phyloP scores from a whole-genome alignment of 2,329 filamentous ascomycete genomes.

The Neonectria hederae region DNA sequence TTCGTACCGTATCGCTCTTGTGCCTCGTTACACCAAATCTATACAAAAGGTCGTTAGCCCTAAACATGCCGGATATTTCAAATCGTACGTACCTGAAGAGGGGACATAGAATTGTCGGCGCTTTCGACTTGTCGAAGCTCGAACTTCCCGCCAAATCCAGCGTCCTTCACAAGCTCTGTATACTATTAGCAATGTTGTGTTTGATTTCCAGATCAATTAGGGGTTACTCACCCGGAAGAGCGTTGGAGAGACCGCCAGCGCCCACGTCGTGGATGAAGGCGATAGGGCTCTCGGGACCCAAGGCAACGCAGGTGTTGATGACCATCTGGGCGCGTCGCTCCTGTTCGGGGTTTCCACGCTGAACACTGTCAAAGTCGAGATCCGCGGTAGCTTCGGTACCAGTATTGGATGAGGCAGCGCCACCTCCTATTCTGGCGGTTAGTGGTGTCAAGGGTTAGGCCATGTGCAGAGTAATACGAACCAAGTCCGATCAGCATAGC shows the following conservation, averaged over 20 bases:
- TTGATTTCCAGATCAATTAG: too few species aligned
- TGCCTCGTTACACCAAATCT: slow-evolving; percentile 96
- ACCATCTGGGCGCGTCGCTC: slow-evolving; percentile 97
- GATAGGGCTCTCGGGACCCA: slow-evolving; percentile 88
- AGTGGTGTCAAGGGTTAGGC: background rate
- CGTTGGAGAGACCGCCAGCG: slow-evolving; percentile 80
- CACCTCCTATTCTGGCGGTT: slow-evolving; percentile 60
- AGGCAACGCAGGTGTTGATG: slow-evolving; percentile 89
- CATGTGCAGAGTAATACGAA: background rate
- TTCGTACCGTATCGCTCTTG: slow-evolving; percentile 80
- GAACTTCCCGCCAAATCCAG: slow-evolving; percentile 88
- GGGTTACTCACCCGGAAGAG: slow-evolving; percentile 61
- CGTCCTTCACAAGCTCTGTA: slow-evolving; percentile 88
- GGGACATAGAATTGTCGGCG: slow-evolving; percentile 90
- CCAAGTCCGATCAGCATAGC: slow-evolving; percentile 98
- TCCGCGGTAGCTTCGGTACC: slow-evolving; percentile 90
- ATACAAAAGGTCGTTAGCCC: background rate
- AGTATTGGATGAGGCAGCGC: slow-evolving; percentile 90
- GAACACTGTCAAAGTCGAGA: slow-evolving; percentile 95
- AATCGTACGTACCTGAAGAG: slow-evolving; percentile 68
- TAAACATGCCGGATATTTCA: too few species aligned
- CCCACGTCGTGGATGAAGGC: slow-evolving; percentile 98
- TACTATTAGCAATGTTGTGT: background rate
- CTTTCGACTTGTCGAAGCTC: slow-evolving; percentile 95
- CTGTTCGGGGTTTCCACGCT: slow-evolving; percentile 96